A percentile compares a stretch with the other conserved stretches of the same genome.
Conservation (phyloP, 2,329 filamentous ascomycete species). For the Amauroascus niger region DNA sequence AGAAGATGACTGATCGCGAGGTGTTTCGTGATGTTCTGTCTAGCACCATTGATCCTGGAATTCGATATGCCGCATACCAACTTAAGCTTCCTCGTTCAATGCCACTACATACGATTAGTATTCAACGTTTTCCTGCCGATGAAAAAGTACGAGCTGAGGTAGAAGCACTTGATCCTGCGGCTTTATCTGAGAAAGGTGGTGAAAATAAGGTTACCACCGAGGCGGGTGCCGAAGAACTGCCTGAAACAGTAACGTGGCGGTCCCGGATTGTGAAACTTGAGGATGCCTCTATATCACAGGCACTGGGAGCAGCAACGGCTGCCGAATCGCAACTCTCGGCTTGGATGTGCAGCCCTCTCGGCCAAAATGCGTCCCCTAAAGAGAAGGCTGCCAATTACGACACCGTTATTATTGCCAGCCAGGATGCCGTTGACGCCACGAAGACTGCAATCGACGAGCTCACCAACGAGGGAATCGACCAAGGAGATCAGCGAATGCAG, state of each 20-base stretch:
- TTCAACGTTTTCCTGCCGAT: constrained; percentile 63
- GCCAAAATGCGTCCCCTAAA: constrained; percentile 34
- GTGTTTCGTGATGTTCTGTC: constrained; percentile 76
- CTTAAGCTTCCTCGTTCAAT: constrained; percentile 77
- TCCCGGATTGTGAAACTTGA: constrained; percentile 77
- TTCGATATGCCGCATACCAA: constrained; percentile 91
- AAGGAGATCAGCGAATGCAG: constrained; percentile 80
- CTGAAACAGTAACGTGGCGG: constrained; percentile 75
- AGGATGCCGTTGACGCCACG: constrained; percentile 88
- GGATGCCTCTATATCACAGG: constrained; percentile 81
- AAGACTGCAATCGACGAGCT: constrained; percentile 90
- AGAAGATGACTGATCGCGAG: constrained; percentile 56
- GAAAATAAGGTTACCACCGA: constrained; percentile 40
- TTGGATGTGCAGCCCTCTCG: constrained; percentile 37
- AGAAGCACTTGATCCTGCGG: constrained; percentile 58
- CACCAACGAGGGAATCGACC: constrained; percentile 68
- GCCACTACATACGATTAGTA: constrained; percentile 67
- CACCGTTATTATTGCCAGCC: constrained; percentile 76
- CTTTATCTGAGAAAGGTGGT: constrained; percentile 52
- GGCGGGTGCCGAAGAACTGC: constrained; percentile 43
- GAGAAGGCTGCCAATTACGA: constrained; percentile 84
- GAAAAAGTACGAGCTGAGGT: constrained; percentile 55
- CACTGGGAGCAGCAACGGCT: constrained; percentile 58
- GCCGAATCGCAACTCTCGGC: constrained; percentile 45
- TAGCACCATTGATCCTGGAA: constrained; percentile 81